phyloP scores from a whole-genome alignment of 768 basidiomycete species.

The Boletus insuetus region DNA sequence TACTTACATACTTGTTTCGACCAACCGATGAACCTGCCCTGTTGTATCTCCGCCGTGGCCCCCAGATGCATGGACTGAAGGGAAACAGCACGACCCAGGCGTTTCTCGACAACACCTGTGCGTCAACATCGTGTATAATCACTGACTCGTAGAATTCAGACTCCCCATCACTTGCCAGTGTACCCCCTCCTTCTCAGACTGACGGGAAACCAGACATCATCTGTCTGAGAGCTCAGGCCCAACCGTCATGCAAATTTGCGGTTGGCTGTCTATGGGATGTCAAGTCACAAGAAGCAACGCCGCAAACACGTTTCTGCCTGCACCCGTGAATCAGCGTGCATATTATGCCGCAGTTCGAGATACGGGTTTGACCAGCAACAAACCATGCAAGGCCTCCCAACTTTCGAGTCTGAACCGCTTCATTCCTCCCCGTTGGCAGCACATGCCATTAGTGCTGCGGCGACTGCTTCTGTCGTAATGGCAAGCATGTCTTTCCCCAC shows the following conservation, averaged over 20 bases:
- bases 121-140: neutral
- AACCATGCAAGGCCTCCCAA: slow-evolving; percentile 33
- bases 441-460: slow-evolving; percentile 31
- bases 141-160: neutral
- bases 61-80: neutral
- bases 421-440: slow-evolving; percentile 28
- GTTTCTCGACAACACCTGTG: neutral
- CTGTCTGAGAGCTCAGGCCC: neutral
- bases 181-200: neutral
- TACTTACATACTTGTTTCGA: too few relatives aligned
- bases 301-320: slow-evolving; percentile 32
- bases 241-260: neutral
- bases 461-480: slow-evolving; percentile 31
- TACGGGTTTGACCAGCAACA: slow-evolving; percentile 18
- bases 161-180: too few relatives aligned
- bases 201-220: neutral
- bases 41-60: slow-evolving; percentile 1
- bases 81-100: slow-evolving; percentile 7
- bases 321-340: slow-evolving; percentile 23
- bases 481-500: slow-evolving; percentile 28
- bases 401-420: slow-evolving; percentile 26
- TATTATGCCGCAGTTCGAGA: slow-evolving; percentile 15
- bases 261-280: slow-evolving; percentile 1
- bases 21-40: too few relatives aligned
- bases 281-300: slow-evolving; percentile 25